These are phyloP conservation scores for Cutaneotrichosporon sp. DNA, from an alignment of 1,284 basidiomycete genomes.

Conservation along the genomic window DNA sequence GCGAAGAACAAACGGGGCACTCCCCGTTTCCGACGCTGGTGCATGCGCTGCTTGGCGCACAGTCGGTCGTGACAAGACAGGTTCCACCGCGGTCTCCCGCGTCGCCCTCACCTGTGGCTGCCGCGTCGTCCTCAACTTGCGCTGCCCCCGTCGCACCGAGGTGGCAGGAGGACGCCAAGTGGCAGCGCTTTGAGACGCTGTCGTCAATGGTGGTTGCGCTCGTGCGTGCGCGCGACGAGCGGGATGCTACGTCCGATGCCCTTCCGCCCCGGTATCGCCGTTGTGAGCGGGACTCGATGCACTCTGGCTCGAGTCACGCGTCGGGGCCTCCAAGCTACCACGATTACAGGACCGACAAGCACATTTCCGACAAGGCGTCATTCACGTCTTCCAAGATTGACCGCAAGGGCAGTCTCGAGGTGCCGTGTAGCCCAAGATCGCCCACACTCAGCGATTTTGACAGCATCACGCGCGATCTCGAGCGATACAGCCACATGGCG, in stretches of 20 bases:
- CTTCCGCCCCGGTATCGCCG: slow-evolving; percentile 13
- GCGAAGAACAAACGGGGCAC: background rate
- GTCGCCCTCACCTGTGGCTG: too few species aligned
- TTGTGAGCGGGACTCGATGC: slow-evolving; percentile 5
- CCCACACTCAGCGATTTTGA: slow-evolving; percentile 59
- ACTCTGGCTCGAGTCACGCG: background rate
- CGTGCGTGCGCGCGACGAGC: slow-evolving; percentile 14
- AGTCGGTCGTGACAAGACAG: slow-evolving; percentile 3
- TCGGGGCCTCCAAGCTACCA: slow-evolving; percentile 10
- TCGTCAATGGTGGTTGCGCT: slow-evolving; percentile 23
- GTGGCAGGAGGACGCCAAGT: slow-evolving; percentile 26
- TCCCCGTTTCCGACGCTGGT: slow-evolving; percentile 10
- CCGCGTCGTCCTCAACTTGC: background rate
- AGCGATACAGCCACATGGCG: slow-evolving; percentile 70
- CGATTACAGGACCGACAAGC: slow-evolving; percentile 4
- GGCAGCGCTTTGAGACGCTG: slow-evolving; percentile 31
- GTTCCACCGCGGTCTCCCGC: background rate
- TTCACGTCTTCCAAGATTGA: background rate
- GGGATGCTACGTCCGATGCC: background rate
- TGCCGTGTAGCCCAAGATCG: background rate
- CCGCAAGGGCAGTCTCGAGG: background rate
- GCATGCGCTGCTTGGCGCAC: slow-evolving; percentile 5
- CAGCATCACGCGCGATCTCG: slow-evolving; percentile 74
- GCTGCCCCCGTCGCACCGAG: slow-evolving; percentile 13
- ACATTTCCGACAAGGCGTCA: background rate